Base-by-base conservation (phyloP, 1,139 yeast genomes). In the Pneumocystis carinii region DNA sequence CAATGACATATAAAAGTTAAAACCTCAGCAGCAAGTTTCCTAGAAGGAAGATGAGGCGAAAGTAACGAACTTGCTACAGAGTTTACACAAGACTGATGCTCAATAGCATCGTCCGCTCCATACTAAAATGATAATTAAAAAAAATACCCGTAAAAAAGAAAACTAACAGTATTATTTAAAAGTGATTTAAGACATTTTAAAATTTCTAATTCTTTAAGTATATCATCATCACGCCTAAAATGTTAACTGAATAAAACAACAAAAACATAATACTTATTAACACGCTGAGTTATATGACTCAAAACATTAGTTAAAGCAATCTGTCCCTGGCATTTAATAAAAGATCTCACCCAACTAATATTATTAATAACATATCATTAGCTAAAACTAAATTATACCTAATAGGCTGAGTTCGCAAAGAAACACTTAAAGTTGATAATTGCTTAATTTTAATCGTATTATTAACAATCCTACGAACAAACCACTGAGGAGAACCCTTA, bases 391-490 rank as follows among this genome's bases (percentile, higher is more conserved):
- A 3, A 12, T 57, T 3, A 37, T 57, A 57, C 59, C 59, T 85
- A 58, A 92, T 81, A 58, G 95, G 95, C 72, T 90, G 97, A 0
- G 97, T 89, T 67, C 97, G 81, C 61, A 92, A 77, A 59, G 95
- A 88, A 3, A 92, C 96, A 87, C 95, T 89, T 64, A 92, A 78
- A 69, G 87, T 87, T 60, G 87, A 88, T 69, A 92, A 76, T 71
- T 90, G 90, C 62, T 82, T 82, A 2, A 85, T 77, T 5, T 87
- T 78, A 63, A 89, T 85, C 48, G 84, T 75, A 69, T 86, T 85
- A 59, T 86, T 84, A 71, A 90, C 79, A 67, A 92, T 78, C 68
- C 82, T 80, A 64, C 87, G 81, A 39, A 94, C 90, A 73, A 87
- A 92, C 72, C 82, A 84, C 67, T 84, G 88, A 0, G 96, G 96